These are phyloP conservation scores for Phialophora tarda DNA, from an alignment of 2,329 filamentous ascomycete species.

Conservation along the genomic window DNA sequence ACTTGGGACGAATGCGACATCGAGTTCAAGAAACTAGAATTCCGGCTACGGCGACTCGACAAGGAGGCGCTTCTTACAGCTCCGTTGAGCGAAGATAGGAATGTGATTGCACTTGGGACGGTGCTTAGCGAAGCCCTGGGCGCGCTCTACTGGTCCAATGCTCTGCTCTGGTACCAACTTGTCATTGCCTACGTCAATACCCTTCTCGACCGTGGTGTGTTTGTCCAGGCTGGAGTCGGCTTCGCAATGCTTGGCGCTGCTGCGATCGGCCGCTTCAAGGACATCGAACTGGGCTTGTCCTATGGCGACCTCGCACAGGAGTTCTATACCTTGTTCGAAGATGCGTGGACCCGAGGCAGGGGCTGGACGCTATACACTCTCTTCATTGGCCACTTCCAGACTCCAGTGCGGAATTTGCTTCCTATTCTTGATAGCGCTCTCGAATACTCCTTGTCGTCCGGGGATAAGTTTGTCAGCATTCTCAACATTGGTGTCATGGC, in stretches of 20 bases:
- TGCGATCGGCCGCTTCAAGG: slow-evolving; percentile 62
- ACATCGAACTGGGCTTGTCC: slow-evolving; percentile 60
- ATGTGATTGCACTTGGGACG: slow-evolving; percentile 55
- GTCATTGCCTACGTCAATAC: slow-evolving; percentile 63
- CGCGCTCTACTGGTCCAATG: slow-evolving; percentile 66
- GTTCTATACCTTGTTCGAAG: slow-evolving; percentile 59
- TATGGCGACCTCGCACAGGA: slow-evolving; percentile 60
- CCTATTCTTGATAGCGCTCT: slow-evolving; percentile 60
- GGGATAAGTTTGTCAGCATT: slow-evolving; percentile 64
- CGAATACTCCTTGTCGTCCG: slow-evolving; percentile 62
- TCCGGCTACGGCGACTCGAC: slow-evolving; percentile 65
- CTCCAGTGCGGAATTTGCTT: slow-evolving; percentile 59
- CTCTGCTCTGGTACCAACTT: slow-evolving; percentile 64
- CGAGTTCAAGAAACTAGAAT: slow-evolving; percentile 69
- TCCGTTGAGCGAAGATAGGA: slow-evolving; percentile 51
- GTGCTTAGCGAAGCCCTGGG: slow-evolving; percentile 64
- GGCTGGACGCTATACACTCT: slow-evolving; percentile 63
- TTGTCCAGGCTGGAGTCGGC: slow-evolving; percentile 63
- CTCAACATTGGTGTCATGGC: slow-evolving; percentile 65
- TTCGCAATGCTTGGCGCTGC: slow-evolving; percentile 65
- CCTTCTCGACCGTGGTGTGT: slow-evolving; percentile 61
- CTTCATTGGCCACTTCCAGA: slow-evolving; percentile 66
- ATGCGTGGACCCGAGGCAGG: slow-evolving; percentile 61
- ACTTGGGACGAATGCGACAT: slow-evolving; percentile 79
- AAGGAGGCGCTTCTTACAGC: slow-evolving; percentile 48